A percentile compares a stretch with the other conserved stretches of the same genome.
phyloP scores from a whole-genome alignment of 345 rosid species.

The Eucalyptus victrix region DNA sequence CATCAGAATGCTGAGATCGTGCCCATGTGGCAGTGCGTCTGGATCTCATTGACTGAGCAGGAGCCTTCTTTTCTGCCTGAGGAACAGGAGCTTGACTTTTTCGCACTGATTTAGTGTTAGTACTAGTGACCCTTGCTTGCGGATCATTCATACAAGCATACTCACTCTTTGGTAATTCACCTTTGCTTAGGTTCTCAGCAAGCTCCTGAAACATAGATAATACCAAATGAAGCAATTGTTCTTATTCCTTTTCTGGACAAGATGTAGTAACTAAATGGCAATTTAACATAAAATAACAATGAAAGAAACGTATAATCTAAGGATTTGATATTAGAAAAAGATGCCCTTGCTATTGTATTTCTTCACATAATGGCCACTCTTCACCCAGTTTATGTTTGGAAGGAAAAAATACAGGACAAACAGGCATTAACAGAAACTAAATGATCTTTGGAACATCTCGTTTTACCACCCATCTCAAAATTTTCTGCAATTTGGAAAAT shows the following conservation, averaged over 20 bases:
- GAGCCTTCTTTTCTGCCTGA: slow-evolving; percentile 48
- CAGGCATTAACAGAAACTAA: not conserved
- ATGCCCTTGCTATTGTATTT: not conserved
- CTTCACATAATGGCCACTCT: not conserved
- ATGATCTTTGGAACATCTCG: not conserved
- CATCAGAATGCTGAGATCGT: slow-evolving; percentile 54
- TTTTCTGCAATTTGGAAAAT: not conserved
- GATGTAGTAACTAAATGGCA: too few relatives aligned
- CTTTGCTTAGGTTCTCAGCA: slow-evolving; percentile 58
- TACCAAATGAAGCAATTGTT: not conserved
- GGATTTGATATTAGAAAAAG: not conserved
- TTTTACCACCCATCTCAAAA: not conserved
- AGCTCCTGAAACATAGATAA: slow-evolving; percentile 45
- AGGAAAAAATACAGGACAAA: not conserved
- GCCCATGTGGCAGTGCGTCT: slow-evolving; percentile 90
- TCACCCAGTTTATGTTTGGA: not conserved
- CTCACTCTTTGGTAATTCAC: slow-evolving; percentile 55
- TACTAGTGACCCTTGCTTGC: not conserved
- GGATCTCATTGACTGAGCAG: slow-evolving; percentile 80
- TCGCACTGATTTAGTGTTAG: slow-evolving; percentile 23
- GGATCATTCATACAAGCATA: slow-evolving; percentile 44
- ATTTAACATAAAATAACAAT: not conserved
- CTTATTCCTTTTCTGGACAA: not conserved
- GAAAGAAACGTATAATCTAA: not conserved
- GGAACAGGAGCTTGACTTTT: slow-evolving; percentile 17